These are phyloP conservation scores for Aspergillus piperis DNA, from an alignment of 2,329 filamentous ascomycete genomes.

Conservation along the genomic window DNA sequence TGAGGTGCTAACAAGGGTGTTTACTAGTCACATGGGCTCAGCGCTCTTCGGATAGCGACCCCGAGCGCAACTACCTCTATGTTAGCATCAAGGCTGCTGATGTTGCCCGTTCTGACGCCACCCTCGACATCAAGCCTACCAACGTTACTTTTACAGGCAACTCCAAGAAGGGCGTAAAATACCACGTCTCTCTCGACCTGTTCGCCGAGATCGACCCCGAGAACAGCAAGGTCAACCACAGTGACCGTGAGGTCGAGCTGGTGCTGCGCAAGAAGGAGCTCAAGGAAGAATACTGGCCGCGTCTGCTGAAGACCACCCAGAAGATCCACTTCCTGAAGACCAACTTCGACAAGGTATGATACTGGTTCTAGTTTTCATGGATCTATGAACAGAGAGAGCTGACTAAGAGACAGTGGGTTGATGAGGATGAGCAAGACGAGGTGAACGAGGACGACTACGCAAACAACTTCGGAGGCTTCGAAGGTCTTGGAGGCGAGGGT, in stretches of 20 bases:
- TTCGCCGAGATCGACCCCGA: conserved; percentile 86
- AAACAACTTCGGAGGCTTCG: conserved; percentile 55
- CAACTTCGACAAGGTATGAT: conserved; percentile 86
- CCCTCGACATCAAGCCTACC: conserved; percentile 79
- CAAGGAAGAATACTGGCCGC: conserved; percentile 92
- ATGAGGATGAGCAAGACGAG: conserved; percentile 97
- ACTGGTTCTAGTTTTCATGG: not conserved
- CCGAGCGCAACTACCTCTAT: conserved; percentile 91
- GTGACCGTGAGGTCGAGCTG: conserved; percentile 81
- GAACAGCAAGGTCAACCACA: conserved; percentile 85
- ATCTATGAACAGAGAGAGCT: conserved; percentile 7
- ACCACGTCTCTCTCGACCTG: conserved; percentile 83
- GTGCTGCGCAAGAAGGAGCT: conserved; percentile 97
- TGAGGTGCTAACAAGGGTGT: conserved; percentile 11
- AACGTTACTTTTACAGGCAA: conserved; percentile 78
- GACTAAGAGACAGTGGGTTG: conserved; percentile 70
- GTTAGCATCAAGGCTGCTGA: conserved; percentile 89
- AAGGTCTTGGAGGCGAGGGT: conserved; percentile 48
- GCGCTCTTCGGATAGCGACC: conserved; percentile 78
- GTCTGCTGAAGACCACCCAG: conserved; percentile 84
- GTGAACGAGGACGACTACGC: conserved; percentile 73
- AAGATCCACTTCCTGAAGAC: conserved; percentile 97
- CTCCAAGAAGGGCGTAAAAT: conserved; percentile 83
- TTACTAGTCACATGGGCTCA: conserved; percentile 90
- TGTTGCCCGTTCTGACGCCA: conserved; percentile 71